phyloP scores from a whole-genome alignment of 116 monocot species.

The Papilionanthe hybrid region DNA sequence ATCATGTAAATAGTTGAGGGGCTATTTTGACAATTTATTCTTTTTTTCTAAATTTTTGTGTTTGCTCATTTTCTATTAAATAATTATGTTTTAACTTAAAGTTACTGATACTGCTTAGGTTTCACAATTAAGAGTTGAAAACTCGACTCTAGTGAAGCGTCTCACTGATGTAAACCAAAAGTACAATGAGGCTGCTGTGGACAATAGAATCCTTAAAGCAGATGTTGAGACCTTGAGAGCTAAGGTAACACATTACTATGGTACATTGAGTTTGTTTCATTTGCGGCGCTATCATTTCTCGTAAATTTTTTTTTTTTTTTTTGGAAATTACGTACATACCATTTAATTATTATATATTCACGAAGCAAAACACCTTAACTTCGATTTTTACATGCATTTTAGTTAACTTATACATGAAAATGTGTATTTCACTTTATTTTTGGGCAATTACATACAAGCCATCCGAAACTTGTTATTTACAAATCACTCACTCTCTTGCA shows the following conservation, averaged over 20 bases:
- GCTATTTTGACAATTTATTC: no score
- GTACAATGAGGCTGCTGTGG: slow-evolving; percentile 77
- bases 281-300: neutral
- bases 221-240: slow-evolving; percentile 94
- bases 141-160: slow-evolving; percentile 76
- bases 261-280: neutral
- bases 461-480: no score
- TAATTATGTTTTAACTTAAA: neutral
- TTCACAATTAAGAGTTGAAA: slow-evolving; percentile 78
- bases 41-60: neutral
- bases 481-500: no score
- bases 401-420: no score
- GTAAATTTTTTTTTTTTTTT: neutral
- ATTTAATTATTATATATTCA: no score
- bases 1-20: no score
- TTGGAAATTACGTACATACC: no score
- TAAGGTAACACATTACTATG: slow-evolving; percentile 43
- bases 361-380: no score
- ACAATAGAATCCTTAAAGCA: slow-evolving; percentile 86
- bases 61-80: neutral
- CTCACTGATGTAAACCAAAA: slow-evolving; percentile 85
- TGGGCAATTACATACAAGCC: no score
- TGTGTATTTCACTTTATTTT: no score
- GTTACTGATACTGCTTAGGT: slow-evolving; percentile 35
- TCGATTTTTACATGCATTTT: no score